These are phyloP conservation scores for Daedalea quercina DNA, from an alignment of 768 basidiomycete genomes.

Conservation along the genomic window DNA sequence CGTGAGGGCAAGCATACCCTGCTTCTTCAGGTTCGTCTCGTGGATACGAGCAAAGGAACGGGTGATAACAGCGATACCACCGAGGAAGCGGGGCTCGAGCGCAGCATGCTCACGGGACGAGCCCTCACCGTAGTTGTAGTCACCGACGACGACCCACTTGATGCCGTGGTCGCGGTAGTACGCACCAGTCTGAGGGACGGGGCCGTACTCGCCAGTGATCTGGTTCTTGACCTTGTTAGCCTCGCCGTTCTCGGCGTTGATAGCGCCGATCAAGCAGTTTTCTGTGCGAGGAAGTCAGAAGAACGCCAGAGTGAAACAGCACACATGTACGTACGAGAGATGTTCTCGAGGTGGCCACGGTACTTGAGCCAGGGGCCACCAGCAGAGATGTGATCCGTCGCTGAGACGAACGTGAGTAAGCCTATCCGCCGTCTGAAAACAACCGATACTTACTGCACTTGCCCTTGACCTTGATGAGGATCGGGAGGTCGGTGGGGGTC, in stretches of 20 bases:
- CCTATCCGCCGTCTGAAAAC: neutral
- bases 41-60: conserved; percentile 97
- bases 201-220: conserved; percentile 76
- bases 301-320: neutral
- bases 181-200: conserved; percentile 81
- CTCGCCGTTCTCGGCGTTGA: conserved; percentile 92
- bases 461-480: conserved; percentile 97
- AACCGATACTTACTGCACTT: conserved; percentile 80
- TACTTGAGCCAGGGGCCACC: conserved; percentile 99
- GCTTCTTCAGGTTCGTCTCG: conserved; percentile 98
- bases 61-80: conserved; percentile 92
- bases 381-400: conserved; percentile 93
- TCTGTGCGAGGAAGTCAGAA: conserved; percentile 35
- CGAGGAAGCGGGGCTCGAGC: conserved; percentile 91
- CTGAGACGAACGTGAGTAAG: conserved; percentile 23
- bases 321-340: conserved; percentile 61
- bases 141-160: conserved; percentile 97
- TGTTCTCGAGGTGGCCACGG: conserved; percentile 98
- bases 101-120: conserved; percentile 98
- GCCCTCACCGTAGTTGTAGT: conserved; percentile 95
- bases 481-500: conserved; percentile 80
- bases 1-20: conserved; percentile 96
- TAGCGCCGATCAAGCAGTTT: conserved; percentile 96
- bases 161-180: conserved; percentile 85
- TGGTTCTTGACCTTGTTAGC: conserved; percentile 96